Base-by-base conservation (phyloP, 2,329 filamentous ascomycete species). In the Myotisia sp. region DNA sequence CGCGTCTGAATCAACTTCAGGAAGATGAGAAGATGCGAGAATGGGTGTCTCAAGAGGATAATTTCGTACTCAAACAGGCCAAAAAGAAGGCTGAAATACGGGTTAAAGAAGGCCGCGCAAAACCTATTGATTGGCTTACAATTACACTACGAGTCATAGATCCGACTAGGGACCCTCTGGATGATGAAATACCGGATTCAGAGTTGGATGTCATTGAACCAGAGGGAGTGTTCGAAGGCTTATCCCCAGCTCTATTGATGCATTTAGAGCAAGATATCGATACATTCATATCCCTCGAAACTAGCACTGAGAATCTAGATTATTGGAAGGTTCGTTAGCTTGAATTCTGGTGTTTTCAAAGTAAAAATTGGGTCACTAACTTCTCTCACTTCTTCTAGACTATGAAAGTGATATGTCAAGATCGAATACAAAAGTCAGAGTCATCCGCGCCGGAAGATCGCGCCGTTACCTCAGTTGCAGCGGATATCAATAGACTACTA, bases 41-140 rank as follows among this genome's bases (percentile, higher is more conserved):
- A 51, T 98, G 90, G 68, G 82, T 95, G 13, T 82, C 87, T 34
- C 82, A 92, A 48, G 90, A 98, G 57, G 90, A 98, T 62, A 77
- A 79, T 44, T 98, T 98, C 51, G 90, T 95, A 37, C 65, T 98
- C 50, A 86, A 85, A 58, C 90, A 98, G 60, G 80, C 87, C 29
- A 98, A 95, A 68, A 95, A 92, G 65, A 95, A 94, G 65, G 87
- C 90, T 26, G 82, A 86, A 44, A 92, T 98, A 46, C 79, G 90
- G 26, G 85, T 95, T 29, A 82, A 85, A 47, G 86, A 92, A 56
- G 80, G 81, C 7, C 75, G 92, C 45, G 86, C 87, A 37, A 86
- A 84, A 52, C 81, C 87, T 6, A 87, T 95, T 49, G 90, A 98
- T 61, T 86, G 82, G 67, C 71, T 98, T 29, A 84, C 86, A 1